Conservation (phyloP, 2,329 filamentous ascomycete genomes). For the Harringtonia lauricola region DNA sequence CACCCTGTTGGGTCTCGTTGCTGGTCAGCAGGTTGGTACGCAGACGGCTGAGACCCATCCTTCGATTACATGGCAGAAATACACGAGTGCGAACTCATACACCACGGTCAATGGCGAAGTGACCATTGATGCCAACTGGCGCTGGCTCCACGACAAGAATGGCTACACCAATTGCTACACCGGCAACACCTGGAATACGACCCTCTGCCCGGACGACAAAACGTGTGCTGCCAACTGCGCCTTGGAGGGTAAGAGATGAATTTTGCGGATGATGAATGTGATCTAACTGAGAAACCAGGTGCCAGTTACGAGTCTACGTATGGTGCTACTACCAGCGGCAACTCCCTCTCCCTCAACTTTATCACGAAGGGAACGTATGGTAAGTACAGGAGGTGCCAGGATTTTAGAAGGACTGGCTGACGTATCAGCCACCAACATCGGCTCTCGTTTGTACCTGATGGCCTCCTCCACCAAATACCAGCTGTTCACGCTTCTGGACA, state of each 20-base stretch:
- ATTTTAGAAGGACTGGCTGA: not conserved
- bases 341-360: slow-evolving; percentile 35
- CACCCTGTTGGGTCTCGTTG: slow-evolving; percentile 28
- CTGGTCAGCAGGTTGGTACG: slow-evolving; percentile 36
- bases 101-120: slow-evolving; percentile 34
- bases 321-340: slow-evolving; percentile 37
- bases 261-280: too few species aligned
- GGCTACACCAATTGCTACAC: slow-evolving; percentile 39
- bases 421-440: slow-evolving; percentile 23
- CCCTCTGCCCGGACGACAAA: slow-evolving; percentile 33
- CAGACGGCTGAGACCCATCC: slow-evolving; percentile 36
- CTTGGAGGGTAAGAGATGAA: slow-evolving; percentile 29
- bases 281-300: slow-evolving; percentile 4
- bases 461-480: slow-evolving; percentile 19
- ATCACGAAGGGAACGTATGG: slow-evolving; percentile 27
- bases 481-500: slow-evolving; percentile 45
- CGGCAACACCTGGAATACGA: slow-evolving; percentile 34
- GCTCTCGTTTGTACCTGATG: slow-evolving; percentile 22
- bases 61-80: slow-evolving; percentile 38
- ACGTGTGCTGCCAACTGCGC: slow-evolving; percentile 45
- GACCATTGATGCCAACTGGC: slow-evolving; percentile 45
- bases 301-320: slow-evolving; percentile 41
- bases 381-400: slow-evolving; percentile 4
- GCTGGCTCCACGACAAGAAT: slow-evolving; percentile 39
- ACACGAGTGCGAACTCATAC: slow-evolving; percentile 34